A percentile compares a stretch with the other conserved stretches of the same genome.
These are phyloP conservation scores for Verticillium tricorpus DNA, from an alignment of 2,329 filamentous ascomycete species.

Conservation along the genomic window DNA sequence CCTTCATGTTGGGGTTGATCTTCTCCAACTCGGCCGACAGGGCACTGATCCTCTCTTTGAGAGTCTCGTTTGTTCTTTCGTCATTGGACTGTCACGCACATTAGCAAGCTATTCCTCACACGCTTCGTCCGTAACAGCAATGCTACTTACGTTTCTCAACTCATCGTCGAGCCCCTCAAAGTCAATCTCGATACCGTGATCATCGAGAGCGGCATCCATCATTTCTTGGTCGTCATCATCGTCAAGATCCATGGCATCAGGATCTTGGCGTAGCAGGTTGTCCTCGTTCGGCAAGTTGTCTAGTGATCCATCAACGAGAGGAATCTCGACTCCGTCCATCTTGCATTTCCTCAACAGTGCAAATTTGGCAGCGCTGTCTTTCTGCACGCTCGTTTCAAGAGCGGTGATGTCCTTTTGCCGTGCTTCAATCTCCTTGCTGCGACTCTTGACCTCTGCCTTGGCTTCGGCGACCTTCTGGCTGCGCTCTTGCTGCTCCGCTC, in stretches of 20 bases:
- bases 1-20: conserved; percentile 94
- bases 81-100: conserved; percentile 54
- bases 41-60: conserved; percentile 72
- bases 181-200: conserved; percentile 88
- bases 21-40: conserved; percentile 82
- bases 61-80: conserved; percentile 65
- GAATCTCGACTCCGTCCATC: conserved; percentile 86
- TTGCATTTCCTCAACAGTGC: conserved; percentile 82
- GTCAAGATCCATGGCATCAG: conserved; percentile 91
- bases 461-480: conserved; percentile 74
- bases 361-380: conserved; percentile 79
- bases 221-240: conserved; percentile 57
- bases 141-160: conserved; percentile 62
- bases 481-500: conserved; percentile 62
- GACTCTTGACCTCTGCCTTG: conserved; percentile 75
- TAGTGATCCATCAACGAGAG: conserved; percentile 70
- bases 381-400: conserved; percentile 82
- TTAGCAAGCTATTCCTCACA: conserved; percentile 19
- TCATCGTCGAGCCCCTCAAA: conserved; percentile 80
- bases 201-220: conserved; percentile 64
- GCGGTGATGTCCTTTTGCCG: conserved; percentile 68
- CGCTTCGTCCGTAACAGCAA: neutral
- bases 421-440: conserved; percentile 75
- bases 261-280: conserved; percentile 67
- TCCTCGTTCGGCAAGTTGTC: conserved; percentile 87